Evolutionary conservation across 2,329 filamentous ascomycete species (phyloP).

Genomic region (Coniochaeta hoffmannii): DNA sequence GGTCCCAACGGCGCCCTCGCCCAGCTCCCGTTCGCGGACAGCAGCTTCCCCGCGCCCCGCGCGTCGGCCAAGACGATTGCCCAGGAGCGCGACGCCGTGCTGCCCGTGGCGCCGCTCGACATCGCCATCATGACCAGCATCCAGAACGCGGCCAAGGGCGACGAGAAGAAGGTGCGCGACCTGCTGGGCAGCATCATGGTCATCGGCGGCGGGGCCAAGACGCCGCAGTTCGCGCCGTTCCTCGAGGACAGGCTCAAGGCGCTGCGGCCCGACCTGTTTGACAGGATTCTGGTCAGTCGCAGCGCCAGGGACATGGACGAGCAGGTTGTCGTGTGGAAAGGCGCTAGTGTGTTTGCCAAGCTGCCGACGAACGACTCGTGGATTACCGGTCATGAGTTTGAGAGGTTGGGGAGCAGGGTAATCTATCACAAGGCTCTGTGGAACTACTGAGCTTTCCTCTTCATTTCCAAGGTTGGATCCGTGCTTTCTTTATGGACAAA

Average conservation of each 20-base stretch:
- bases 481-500: neutral
- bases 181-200: conserved; percentile 88
- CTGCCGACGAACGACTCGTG: conserved; percentile 90
- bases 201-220: conserved; percentile 76
- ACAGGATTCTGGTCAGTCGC: conserved; percentile 54
- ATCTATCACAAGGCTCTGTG: conserved; percentile 75
- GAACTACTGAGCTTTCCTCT: conserved; percentile 30
- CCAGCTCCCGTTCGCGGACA: conserved; percentile 37
- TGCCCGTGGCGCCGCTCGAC: conserved; percentile 79
- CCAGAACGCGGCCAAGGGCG: conserved; percentile 74
- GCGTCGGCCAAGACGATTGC: conserved; percentile 48
- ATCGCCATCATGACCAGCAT: conserved; percentile 86
- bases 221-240: conserved; percentile 69
- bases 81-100: conserved; percentile 67
- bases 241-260: conserved; percentile 76
- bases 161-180: conserved; percentile 89
- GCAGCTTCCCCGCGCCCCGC: conserved; percentile 25
- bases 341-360: conserved; percentile 91
- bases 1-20: conserved; percentile 18
- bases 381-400: conserved; percentile 83
- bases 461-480: neutral
- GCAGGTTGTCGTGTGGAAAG: conserved; percentile 97
- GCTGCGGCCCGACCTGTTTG: conserved; percentile 51
- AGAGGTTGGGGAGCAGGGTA: conserved; percentile 72
- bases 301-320: conserved; percentile 92